Evolutionary conservation across 176 grass and related monocot genomes (phyloP).

Genomic region (Leersia perrieri): DNA sequence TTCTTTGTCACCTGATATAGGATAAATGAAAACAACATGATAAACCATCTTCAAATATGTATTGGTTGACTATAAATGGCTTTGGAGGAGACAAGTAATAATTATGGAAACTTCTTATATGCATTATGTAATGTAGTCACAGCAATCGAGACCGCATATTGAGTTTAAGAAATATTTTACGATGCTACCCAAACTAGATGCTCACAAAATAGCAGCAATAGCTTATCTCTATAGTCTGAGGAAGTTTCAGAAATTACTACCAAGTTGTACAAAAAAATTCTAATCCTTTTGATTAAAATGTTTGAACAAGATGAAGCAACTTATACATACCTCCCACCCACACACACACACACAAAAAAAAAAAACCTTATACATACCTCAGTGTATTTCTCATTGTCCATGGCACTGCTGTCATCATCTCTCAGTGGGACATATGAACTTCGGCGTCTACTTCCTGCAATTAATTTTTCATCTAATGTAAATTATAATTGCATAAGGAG

Average conservation of each 20-base stretch:
- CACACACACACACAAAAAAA: too few species aligned
- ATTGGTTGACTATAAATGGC: neutral
- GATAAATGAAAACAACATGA: slow-evolving; percentile 33
- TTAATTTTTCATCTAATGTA: slow-evolving; percentile 9
- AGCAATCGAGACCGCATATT: neutral
- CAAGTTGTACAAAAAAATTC: neutral
- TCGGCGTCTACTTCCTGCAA: slow-evolving; percentile 47
- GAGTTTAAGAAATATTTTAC: neutral
- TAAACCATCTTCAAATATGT: slow-evolving; percentile 18
- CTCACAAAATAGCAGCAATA: slow-evolving; percentile 1
- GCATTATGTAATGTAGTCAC: neutral
- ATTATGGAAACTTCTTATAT: slow-evolving; percentile 1
- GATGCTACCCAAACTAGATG: neutral
- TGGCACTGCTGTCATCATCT: slow-evolving; percentile 26
- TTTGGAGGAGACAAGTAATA: slow-evolving; percentile 4
- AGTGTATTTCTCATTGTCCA: slow-evolving; percentile 25
- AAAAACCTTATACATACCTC: slow-evolving; percentile 38
- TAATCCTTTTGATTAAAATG: slow-evolving; percentile 11
- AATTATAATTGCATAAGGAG: neutral
- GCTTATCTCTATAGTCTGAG: neutral
- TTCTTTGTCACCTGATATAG: slow-evolving; percentile 50
- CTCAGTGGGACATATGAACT: slow-evolving; percentile 47
- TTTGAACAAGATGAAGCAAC: neutral
- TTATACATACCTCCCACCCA: slow-evolving; percentile 32
- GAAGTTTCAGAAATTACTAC: neutral